phyloP scores from a whole-genome alignment of 176 grass and related monocot genomes.

The Alopecurus myosuroides region DNA sequence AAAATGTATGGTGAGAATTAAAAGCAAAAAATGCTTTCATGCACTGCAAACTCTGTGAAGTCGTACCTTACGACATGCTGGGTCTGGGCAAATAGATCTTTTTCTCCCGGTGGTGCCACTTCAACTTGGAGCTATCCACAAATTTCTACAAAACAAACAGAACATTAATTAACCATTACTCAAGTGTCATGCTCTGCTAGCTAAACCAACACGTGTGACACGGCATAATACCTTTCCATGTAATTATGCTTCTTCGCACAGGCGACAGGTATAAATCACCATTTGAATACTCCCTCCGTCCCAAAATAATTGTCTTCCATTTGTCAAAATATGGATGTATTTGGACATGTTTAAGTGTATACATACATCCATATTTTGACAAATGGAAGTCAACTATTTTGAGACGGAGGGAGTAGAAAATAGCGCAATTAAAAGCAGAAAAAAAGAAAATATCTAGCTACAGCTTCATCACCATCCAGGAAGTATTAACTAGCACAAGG shows the following conservation, averaged over 20 bases:
- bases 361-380: too few relatives aligned
- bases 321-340: too few relatives aligned
- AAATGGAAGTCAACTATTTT: too few relatives aligned
- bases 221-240: background rate
- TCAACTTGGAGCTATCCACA: slow-evolving; percentile 67
- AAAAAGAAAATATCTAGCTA: background rate
- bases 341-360: too few relatives aligned
- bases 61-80: slow-evolving; percentile 56
- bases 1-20: background rate
- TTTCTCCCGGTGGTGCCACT: slow-evolving; percentile 54
- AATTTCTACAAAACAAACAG: slow-evolving; percentile 65
- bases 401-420: too few relatives aligned
- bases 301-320: too few relatives aligned
- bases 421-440: background rate
- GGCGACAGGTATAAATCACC: background rate
- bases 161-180: background rate
- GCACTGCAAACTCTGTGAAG: slow-evolving; percentile 1
- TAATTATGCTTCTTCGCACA: background rate
- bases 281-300: too few relatives aligned
- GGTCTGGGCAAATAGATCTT: slow-evolving; percentile 56
- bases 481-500: background rate
- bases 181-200: background rate
- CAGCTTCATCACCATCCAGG: background rate
- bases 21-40: background rate
- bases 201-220: background rate